Conservation (phyloP, 805 yeast species). For the Saccharomycopsis capsularis region DNA sequence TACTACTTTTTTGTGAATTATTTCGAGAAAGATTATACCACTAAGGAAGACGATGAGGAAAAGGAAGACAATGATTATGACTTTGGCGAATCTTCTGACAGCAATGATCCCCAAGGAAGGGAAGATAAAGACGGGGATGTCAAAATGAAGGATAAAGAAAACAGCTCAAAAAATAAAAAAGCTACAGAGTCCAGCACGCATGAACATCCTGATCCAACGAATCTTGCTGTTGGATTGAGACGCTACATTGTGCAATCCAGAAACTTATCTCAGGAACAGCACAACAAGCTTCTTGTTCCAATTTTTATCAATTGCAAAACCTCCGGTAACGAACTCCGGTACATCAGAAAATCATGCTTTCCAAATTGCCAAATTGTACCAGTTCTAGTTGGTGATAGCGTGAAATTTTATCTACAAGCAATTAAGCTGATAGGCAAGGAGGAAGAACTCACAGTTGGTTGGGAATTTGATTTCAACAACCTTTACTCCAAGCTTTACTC, state of each 20-base stretch:
- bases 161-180: too few species aligned
- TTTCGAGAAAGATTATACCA: conserved; percentile 1
- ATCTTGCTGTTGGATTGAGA: conserved; percentile 6
- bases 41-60: conserved; percentile 26
- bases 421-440: conserved; percentile 48
- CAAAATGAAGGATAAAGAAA: neutral
- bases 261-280: neutral
- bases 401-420: conserved; percentile 54
- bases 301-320: conserved; percentile 28
- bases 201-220: neutral
- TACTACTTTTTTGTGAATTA: conserved; percentile 19
- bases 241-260: conserved; percentile 4
- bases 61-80: conserved; percentile 23
- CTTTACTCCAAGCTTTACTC: conserved; percentile 56
- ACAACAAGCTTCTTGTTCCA: conserved; percentile 4
- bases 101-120: neutral
- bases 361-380: conserved; percentile 68
- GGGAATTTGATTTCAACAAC: conserved; percentile 85
- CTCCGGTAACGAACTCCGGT: conserved; percentile 69
- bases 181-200: too few species aligned
- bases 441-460: conserved; percentile 69
- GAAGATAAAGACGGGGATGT: neutral
- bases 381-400: conserved; percentile 31
- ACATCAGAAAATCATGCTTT: conserved; percentile 65
- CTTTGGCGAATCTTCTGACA: too few species aligned